These are phyloP conservation scores for Irpex rosettiformis DNA, from an alignment of 1,284 basidiomycete species.

Conservation along the genomic window DNA sequence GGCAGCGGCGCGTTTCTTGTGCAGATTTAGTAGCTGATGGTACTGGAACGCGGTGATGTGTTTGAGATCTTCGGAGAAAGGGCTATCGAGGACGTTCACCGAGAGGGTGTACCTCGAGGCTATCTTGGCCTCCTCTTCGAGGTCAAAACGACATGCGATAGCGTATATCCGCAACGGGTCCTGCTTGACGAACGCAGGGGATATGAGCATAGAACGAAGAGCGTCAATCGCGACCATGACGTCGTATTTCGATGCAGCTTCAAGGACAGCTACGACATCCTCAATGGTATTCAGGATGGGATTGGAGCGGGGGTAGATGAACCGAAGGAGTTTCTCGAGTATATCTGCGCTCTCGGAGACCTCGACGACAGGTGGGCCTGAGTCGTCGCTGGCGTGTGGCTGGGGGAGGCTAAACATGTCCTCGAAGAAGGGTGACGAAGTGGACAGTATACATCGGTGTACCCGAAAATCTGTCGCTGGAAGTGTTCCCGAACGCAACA, in stretches of 20 bases:
- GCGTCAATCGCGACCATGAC: conserved; percentile 41
- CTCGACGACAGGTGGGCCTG: conserved; percentile 43
- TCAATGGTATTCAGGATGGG: conserved; percentile 40
- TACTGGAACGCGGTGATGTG: conserved; percentile 63
- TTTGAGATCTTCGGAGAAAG: conserved; percentile 60
- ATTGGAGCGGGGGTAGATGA: conserved; percentile 40
- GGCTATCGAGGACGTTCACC: conserved; percentile 48
- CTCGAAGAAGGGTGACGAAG: conserved; percentile 63
- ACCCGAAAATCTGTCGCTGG: conserved; percentile 46
- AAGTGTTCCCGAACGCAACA: conserved; percentile 41
- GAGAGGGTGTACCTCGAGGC: conserved; percentile 53
- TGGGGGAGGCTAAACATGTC: conserved; percentile 70
- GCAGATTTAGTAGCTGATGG: conserved; percentile 58
- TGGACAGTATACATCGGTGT: conserved; percentile 58
- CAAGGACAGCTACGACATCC: conserved; percentile 48
- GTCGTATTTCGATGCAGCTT: conserved; percentile 63
- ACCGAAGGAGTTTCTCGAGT: conserved; percentile 48
- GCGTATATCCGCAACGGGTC: conserved; percentile 63
- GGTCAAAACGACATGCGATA: conserved; percentile 60
- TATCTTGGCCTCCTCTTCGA: conserved; percentile 41
- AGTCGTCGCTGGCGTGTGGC: conserved; percentile 16
- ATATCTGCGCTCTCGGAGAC: conserved; percentile 46
- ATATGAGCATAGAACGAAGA: conserved; percentile 50
- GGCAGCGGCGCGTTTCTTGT: conserved; percentile 46
- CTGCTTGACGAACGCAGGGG: conserved; percentile 42